Evolutionary conservation across 306 rosid species (phyloP).

Genomic region (Styphnolobium japonicum): DNA sequence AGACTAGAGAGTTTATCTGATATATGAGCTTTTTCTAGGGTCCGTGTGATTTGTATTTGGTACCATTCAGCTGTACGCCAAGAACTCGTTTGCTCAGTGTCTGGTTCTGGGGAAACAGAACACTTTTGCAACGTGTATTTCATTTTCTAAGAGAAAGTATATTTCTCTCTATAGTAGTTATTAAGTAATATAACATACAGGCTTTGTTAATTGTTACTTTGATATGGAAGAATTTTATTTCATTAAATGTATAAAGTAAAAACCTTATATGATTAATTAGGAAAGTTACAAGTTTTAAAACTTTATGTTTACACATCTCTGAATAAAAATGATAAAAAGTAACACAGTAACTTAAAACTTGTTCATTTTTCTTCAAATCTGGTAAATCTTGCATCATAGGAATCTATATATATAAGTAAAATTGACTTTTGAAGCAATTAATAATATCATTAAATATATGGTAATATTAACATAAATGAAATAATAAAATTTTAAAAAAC

Average conservation of each 20-base stretch:
- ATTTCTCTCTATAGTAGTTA: not conserved
- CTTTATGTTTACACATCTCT: not conserved
- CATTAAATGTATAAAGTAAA: not conserved
- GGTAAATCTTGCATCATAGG: not conserved
- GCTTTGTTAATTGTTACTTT: no score
- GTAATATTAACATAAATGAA: no score
- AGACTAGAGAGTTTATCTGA: not conserved
- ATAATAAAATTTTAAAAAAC: no score
- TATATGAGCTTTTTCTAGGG: not conserved
- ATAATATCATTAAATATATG: no score
- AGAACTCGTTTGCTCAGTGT: not conserved
- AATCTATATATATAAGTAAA: no score
- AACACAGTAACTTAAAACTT: not conserved
- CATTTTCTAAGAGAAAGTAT: not conserved
- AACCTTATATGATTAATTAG: not conserved
- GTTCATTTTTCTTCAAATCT: not conserved
- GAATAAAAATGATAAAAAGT: not conserved
- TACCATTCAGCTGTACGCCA: not conserved
- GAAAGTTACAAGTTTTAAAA: not conserved
- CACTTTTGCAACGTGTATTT: not conserved
- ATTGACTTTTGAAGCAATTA: no score
- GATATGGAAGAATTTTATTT: not conserved
- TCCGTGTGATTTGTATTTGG: not conserved
- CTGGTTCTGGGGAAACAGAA: not conserved
- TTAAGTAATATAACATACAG: no score